A percentile compares a stretch with the other conserved stretches of the same genome.
These are phyloP conservation scores for Castanea crenata DNA, from an alignment of 306 rosid species.

Conservation along the genomic window DNA sequence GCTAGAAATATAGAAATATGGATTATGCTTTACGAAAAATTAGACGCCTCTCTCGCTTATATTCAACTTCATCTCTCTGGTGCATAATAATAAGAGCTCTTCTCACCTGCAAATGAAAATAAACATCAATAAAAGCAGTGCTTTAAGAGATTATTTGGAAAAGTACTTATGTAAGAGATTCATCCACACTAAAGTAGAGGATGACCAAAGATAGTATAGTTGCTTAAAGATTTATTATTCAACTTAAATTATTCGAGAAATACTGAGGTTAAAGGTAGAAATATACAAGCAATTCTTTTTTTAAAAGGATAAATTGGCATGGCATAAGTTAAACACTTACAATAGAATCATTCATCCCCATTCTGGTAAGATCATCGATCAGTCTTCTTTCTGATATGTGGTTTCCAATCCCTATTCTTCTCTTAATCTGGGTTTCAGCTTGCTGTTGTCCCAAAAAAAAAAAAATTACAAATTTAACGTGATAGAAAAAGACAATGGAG, in stretches of 20 bases:
- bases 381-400: slow-evolving; percentile 93
- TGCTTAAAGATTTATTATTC: neutral
- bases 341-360: slow-evolving; percentile 94
- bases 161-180: neutral
- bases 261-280: neutral
- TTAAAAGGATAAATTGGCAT: neutral
- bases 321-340: slow-evolving; percentile 35
- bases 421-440: slow-evolving; percentile 96
- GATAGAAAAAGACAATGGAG: neutral
- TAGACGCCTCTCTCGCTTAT: slow-evolving; percentile 87
- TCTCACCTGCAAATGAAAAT: slow-evolving; percentile 67
- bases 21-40: slow-evolving; percentile 67
- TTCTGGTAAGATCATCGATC: slow-evolving; percentile 86
- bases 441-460: slow-evolving; percentile 55
- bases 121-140: neutral
- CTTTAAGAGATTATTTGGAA: too few relatives aligned
- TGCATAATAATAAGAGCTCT: slow-evolving; percentile 97
- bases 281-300: neutral
- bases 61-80: slow-evolving; percentile 98
- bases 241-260: neutral
- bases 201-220: neutral
- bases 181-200: neutral
- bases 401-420: slow-evolving; percentile 96
- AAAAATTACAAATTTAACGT: slow-evolving; percentile 1
- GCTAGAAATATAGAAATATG: neutral